Base-by-base conservation (phyloP, 2,329 filamentous ascomycete genomes). In the Fusarium tjaetaba region DNA sequence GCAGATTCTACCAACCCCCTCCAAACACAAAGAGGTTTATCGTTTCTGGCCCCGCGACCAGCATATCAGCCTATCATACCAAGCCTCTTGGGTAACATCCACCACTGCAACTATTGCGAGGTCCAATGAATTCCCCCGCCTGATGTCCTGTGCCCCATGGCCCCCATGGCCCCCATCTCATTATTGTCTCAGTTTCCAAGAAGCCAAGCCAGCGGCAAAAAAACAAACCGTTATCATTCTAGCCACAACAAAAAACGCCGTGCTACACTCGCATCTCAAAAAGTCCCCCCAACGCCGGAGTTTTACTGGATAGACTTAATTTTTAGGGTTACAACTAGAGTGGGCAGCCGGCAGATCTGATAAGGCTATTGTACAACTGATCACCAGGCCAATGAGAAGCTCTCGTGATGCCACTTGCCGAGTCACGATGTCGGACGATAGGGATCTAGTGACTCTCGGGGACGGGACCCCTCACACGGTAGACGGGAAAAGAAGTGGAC, bases 341-440 rank as follows among this genome's bases (percentile, higher is more conserved):
- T 53, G 68, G 68, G 36, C 42, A 41, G 39, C 32, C 66, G 68
- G 68, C 49, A 70, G 68, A 70, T 70, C 68, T 61, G 66, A 70
- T 70, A 70, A 70, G 60, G 61, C 66, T 70, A 45, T 22, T 34
- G 28, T n/a, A n/a, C 7, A 46, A 46, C 51, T 26, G 65, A 65
- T 70, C 45, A 41, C 11, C 59, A 43, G 36, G 5, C 67, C 67
- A 70, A 70, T 65, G 22, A 28, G 13, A 30, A 2, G 15, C 4
- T 32, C 22, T 42, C 36, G 20, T n/a, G 18, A 51, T 52, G 9
- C n/a, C 59, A 48, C n/a, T 53, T 26, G 34, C 24, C 59, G 59
- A 59, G 67, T 70, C 67, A 70, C 67, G 65, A 68, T 68, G 64
- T 51, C 36, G 26, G 24, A n/a, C 42, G 62, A 64, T 70, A 65